Evolutionary conservation across 257 asterid species (phyloP).

Genomic region (Solanum bulbocastanum): DNA sequence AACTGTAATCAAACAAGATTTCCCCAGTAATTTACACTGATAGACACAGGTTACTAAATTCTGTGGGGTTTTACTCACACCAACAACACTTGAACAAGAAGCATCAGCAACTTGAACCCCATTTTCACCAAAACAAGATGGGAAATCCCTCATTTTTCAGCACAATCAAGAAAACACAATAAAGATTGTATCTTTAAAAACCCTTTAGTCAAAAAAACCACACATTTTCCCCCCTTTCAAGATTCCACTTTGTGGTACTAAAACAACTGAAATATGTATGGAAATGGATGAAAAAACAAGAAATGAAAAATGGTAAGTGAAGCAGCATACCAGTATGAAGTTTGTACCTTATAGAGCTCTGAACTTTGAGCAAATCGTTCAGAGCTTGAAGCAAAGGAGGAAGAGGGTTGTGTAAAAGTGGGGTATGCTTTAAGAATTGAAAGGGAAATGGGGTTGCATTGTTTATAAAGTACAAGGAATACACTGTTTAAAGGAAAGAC

Average conservation of each 20-base stretch:
- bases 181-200: background rate
- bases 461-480: conserved; percentile 31
- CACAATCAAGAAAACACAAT: conserved; percentile 5
- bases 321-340: conserved; percentile 1
- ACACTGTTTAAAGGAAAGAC: conserved; percentile 26
- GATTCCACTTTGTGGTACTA: background rate
- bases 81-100: conserved; percentile 53
- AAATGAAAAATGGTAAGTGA: background rate
- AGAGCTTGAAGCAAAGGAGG: background rate
- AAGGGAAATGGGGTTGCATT: conserved; percentile 3
- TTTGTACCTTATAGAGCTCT: background rate
- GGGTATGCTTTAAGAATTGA: background rate
- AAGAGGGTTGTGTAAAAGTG: background rate
- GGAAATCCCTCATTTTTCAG: conserved; percentile 75
- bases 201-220: background rate
- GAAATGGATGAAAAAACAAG: background rate
- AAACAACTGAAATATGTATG: background rate
- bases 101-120: conserved; percentile 97
- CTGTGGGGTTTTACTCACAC: conserved; percentile 45
- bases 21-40: conserved; percentile 60
- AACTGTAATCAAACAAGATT: conserved; percentile 50
- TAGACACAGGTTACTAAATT: conserved; percentile 61
- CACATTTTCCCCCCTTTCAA: background rate
- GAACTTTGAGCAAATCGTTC: background rate
- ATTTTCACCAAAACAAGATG: conserved; percentile 91